Base-by-base conservation (phyloP, 2,329 filamentous ascomycete genomes). In the Exserohilum rostratum region DNA sequence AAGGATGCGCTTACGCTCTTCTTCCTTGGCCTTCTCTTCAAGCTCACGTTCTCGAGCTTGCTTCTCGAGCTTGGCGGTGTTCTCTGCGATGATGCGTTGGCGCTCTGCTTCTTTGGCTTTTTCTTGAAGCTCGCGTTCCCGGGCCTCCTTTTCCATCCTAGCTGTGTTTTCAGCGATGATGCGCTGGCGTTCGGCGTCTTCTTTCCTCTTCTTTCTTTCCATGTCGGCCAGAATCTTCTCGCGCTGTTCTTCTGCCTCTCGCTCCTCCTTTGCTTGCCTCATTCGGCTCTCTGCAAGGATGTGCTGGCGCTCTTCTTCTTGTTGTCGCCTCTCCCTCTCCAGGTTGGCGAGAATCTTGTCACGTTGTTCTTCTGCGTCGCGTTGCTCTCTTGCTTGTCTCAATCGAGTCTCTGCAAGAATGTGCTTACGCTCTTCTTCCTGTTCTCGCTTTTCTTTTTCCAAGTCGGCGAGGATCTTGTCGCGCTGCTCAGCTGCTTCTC, bases 301-400 rank as follows among this genome's bases (percentile, higher is more conserved):
- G 10, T 40, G 62, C 47, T 65, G 27, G 40, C 51, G 51, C n/a
- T 64, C 58, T 22, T 61, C 62, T 33, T 76, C 70, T 53, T 71
- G 71, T 52, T 72, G 67, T n/a, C 56, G 65, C 52, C 75, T 73
- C 40, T 72, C 74, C 50, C 72, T 71, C 49, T 76, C 76, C 44
- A 77, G 68, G 50, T 76, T 76, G 25, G 73, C 67, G 2, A 71
- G 58, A 20, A 67, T 55, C 22, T 62, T 65, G 15, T 71, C 64
- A 10, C 62, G 63, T 25, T 66, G 64, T 35, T 66, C 66, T 44
- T 66, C 67, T 22, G 58, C 55, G 42, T 68, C 63, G 12, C 55
- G 55, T 35, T 72, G 65, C 47, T 73, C 67, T 42, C 66, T 61
- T 35, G 62, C 59, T 42, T 67, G 63, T 47, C 67, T 66, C 34